A percentile compares a stretch with the other conserved stretches of the same genome.
These are phyloP conservation scores for Aethionema arabicum DNA, from an alignment of 345 rosid species.

Conservation along the genomic window DNA sequence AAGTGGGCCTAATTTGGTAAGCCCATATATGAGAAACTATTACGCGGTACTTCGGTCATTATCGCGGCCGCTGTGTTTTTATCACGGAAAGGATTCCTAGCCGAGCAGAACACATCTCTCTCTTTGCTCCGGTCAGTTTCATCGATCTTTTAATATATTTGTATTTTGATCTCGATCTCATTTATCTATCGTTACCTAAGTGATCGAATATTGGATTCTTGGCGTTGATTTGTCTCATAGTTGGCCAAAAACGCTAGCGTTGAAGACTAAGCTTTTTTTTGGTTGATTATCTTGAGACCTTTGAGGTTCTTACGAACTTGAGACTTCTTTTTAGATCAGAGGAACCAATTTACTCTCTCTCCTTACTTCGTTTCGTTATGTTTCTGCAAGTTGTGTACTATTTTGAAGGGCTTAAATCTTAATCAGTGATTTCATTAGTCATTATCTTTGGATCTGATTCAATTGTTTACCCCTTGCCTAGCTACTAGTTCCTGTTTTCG, in stretches of 20 bases:
- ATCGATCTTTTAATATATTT: background rate
- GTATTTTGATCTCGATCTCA: background rate
- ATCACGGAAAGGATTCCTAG: conserved; percentile 12
- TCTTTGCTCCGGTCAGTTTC: conserved; percentile 13
- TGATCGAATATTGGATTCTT: background rate
- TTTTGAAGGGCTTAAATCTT: background rate
- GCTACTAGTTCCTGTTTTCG: background rate
- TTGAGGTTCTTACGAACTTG: conserved; percentile 16
- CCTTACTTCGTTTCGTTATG: conserved; percentile 1
- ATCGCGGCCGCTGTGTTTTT: conserved; percentile 3
- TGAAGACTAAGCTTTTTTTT: conserved; percentile 32
- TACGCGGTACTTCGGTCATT: conserved; percentile 20
- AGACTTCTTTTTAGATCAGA: conserved; percentile 1
- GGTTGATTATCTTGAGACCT: background rate
- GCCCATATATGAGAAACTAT: background rate
- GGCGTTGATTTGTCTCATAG: conserved; percentile 33
- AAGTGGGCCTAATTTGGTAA: background rate
- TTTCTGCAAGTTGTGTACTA: conserved; percentile 24
- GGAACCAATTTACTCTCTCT: background rate
- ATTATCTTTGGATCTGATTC: background rate
- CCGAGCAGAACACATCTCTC: conserved; percentile 24
- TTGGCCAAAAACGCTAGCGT: conserved; percentile 70
- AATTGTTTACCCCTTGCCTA: background rate
- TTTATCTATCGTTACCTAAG: background rate
- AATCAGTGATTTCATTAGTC: conserved; percentile 1